These are phyloP conservation scores for Lagenidium giganteum DNA, from an alignment of 352 stramenopile genomes.

Conservation along the genomic window DNA sequence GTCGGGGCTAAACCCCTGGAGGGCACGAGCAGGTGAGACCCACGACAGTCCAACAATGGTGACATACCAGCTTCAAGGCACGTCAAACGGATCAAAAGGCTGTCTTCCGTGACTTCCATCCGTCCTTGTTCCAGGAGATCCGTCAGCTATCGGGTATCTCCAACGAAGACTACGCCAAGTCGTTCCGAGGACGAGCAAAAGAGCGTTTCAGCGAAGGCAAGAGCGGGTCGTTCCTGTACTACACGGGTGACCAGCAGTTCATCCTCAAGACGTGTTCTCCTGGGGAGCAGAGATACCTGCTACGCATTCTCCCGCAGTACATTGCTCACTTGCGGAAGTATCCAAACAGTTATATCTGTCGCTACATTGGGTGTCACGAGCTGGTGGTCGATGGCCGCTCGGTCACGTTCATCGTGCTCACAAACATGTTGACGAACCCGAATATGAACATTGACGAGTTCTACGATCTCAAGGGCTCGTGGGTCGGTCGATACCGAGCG, in stretches of 20 bases:
- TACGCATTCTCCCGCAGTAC: constrained; percentile 79
- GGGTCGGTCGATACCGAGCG: constrained; percentile 57
- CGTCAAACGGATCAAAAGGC: constrained; percentile 37
- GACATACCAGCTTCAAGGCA: constrained; percentile 49
- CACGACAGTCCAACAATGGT: constrained; percentile 29
- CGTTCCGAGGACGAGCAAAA: constrained; percentile 56
- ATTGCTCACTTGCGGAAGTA: constrained; percentile 61
- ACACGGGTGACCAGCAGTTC: constrained; percentile 72
- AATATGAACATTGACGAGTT: constrained; percentile 73
- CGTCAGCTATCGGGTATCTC: constrained; percentile 62
- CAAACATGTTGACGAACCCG: constrained; percentile 75
- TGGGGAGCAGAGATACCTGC: constrained; percentile 62
- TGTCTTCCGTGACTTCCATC: constrained; percentile 70
- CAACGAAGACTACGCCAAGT: constrained; percentile 53
- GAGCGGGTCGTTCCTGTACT: constrained; percentile 81
- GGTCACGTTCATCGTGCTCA: constrained; percentile 76
- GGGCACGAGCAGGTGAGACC: constrained; percentile 37
- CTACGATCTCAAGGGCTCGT: constrained; percentile 81
- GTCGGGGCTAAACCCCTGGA: constrained; percentile 60
- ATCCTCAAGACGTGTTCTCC: constrained; percentile 81
- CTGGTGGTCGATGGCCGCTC: constrained; percentile 73
- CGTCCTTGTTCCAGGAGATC: constrained; percentile 64
- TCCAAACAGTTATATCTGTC: constrained; percentile 72
- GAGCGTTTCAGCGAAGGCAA: constrained; percentile 80
- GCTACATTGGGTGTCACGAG: constrained; percentile 75